Percentiles rank a stretch among this genome's conserved stretches.
Evolutionary conservation across 495 filamentous ascomycete species (phyloP).

Genomic region (Aspergillus taichungensis): DNA sequence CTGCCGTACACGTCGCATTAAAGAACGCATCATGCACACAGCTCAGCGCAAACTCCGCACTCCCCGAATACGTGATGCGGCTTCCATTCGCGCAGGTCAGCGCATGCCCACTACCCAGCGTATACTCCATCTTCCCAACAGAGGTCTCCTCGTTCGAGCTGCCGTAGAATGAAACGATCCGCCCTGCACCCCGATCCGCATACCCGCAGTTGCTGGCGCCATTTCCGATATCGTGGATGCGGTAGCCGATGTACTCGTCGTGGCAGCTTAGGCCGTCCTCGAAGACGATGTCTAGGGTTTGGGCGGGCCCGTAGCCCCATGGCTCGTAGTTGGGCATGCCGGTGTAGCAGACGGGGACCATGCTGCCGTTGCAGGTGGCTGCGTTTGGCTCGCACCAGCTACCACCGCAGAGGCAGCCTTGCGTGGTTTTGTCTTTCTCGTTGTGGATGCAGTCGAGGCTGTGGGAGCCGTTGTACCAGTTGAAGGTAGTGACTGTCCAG

Average conservation of each 20-base stretch:
- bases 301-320: conserved; percentile 26
- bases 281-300: conserved; percentile 26
- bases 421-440: conserved; percentile 17
- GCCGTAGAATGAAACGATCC: conserved; percentile 29
- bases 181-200: conserved; percentile 19
- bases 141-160: conserved; percentile 17
- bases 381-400: conserved; percentile 22
- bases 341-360: conserved; percentile 27
- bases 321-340: conserved; percentile 31
- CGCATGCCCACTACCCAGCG: conserved; percentile 26
- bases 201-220: conserved; percentile 29
- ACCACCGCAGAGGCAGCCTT: conserved; percentile 21
- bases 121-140: conserved; percentile 22
- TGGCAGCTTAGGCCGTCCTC: conserved; percentile 25
- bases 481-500: conserved; percentile 23
- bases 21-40: conserved; percentile 23
- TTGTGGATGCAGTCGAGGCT: conserved; percentile 32
- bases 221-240: conserved; percentile 26
- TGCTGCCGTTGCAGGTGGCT: conserved; percentile 22
- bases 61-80: conserved; percentile 25
- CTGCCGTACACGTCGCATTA: conserved; percentile 27
- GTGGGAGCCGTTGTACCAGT: conserved; percentile 28
- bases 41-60: conserved; percentile 18
- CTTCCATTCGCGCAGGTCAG: conserved; percentile 26
- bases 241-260: conserved; percentile 29